Evolutionary conservation across 495 filamentous ascomycete genomes (phyloP).

Genomic region (Daldinia grandis): DNA sequence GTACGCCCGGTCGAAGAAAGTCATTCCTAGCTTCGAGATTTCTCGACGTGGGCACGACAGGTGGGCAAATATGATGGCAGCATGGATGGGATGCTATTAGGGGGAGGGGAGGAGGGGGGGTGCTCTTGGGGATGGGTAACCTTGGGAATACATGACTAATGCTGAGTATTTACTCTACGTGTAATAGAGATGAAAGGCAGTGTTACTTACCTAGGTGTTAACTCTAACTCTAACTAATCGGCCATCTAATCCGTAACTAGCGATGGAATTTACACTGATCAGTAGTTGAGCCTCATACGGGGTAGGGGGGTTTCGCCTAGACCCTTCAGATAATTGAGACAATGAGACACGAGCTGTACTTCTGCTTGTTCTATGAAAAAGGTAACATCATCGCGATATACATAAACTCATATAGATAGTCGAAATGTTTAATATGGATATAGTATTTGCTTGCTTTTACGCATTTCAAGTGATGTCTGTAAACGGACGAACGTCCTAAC

Average conservation of each 20-base stretch:
- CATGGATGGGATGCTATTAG: too few relatives aligned
- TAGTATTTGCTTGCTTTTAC: not conserved
- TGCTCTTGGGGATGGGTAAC: too few relatives aligned
- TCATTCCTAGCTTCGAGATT: not conserved
- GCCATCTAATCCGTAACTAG: not conserved
- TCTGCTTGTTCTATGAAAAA: not conserved
- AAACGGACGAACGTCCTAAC: conserved; percentile 11
- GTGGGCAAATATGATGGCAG: not conserved
- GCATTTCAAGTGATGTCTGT: not conserved
- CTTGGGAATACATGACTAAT: too few relatives aligned
- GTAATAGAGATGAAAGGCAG: too few relatives aligned
- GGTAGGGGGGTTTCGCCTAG: not conserved
- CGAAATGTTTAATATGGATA: not conserved
- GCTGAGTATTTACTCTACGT: too few relatives aligned
- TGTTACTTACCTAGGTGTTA: too few relatives aligned
- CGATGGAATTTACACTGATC: not conserved
- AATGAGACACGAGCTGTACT: not conserved
- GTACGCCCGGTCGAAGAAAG: not conserved
- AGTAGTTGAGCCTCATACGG: not conserved
- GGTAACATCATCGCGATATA: not conserved
- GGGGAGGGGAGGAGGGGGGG: too few relatives aligned
- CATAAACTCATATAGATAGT: not conserved
- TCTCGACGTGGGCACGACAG: not conserved
- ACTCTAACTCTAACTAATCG: too few relatives aligned
- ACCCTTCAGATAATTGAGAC: too few relatives aligned